Base-by-base conservation (phyloP, 208 protist species). In the Wallacemonas collosoma region DNA sequence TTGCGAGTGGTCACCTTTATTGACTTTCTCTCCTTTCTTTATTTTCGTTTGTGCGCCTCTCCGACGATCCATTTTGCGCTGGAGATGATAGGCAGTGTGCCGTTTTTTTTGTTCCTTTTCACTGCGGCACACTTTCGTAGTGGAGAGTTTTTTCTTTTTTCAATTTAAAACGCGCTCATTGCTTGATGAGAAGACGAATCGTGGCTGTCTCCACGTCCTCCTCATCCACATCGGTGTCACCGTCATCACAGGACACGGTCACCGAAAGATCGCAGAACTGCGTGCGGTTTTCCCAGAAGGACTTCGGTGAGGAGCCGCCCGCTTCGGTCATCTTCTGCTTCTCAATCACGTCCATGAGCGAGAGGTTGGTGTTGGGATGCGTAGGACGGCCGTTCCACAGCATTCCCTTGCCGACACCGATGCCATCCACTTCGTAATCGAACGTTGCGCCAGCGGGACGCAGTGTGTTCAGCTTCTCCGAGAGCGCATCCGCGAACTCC, bases 261-360 rank as follows among this genome's bases (percentile, higher is more conserved):
- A 91, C 84, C 43, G 80, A 77, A 5, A 96, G 82, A 68, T 96
- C 91, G 64, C 75, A 93, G 71, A 91, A 94, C 68, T 93, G 83
- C 3, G 79, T 83, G 47, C 91, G 89, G 58, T 88, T 85, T 60
- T 94, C 47, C 91, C 91, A 96, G 77, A 94, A 96, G 3, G 82
- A 84, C 1, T 58, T 50, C 17, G 80, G 63, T 48, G 90, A 69
- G 41, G 75, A 60, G 9, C 82, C 86, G 41, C 77, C 80, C 11
- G 73, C 80, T 72, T 96, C 91, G 3, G 62, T 58, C 4, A 50
- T 44, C 77, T 93, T 96, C 75, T 96, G 91, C 62, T 81, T 53
- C 76, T 93, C 92, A 77, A 96, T 94, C 11, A 93, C 76, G 17
- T 90, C 60, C 88, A 96, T 92, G 8, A 96, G 72, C 14, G 89